phyloP scores from a whole-genome alignment of 305 asterid genomes.

The Fraxinus sp. region DNA sequence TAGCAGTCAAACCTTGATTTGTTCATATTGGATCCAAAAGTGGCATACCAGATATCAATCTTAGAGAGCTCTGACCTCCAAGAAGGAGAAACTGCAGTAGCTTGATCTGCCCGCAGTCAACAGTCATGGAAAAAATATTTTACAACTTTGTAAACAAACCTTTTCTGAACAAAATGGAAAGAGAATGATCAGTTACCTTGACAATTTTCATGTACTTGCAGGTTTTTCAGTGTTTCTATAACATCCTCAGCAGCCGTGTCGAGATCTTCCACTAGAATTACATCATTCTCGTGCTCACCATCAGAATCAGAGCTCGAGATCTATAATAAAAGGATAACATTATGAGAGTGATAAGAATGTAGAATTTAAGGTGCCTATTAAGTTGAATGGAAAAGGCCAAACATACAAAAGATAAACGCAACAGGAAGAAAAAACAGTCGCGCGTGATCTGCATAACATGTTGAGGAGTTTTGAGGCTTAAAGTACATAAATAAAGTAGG shows the following conservation, averaged over 20 bases:
- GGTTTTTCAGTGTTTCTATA: conserved; percentile 53
- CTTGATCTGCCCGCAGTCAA: conserved; percentile 41
- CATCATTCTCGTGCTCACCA: conserved; percentile 37
- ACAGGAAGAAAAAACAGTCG: background rate
- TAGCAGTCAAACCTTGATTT: conserved; percentile 70
- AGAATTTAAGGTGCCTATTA: background rate
- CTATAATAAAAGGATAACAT: conserved; percentile 36
- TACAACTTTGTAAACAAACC: background rate
- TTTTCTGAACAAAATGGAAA: background rate
- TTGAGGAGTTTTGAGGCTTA: background rate
- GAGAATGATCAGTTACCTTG: conserved; percentile 37
- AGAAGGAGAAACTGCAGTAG: conserved; percentile 31
- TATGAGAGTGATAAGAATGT: background rate
- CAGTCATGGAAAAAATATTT: conserved; percentile 5
- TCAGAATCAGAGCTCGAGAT: conserved; percentile 69
- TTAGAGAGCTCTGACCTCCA: conserved; percentile 79
- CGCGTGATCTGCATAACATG: background rate
- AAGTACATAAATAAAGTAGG: background rate
- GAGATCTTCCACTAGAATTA: conserved; percentile 30
- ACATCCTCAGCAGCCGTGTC: conserved; percentile 49
- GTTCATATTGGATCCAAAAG: conserved; percentile 83
- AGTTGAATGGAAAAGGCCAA: background rate
- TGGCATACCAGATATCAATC: conserved; percentile 75
- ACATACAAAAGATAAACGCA: background rate
- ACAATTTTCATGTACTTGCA: conserved; percentile 51